Evolutionary conservation across 306 rosid species (phyloP).

Genomic region (Glycyrrhiza uralensis): DNA sequence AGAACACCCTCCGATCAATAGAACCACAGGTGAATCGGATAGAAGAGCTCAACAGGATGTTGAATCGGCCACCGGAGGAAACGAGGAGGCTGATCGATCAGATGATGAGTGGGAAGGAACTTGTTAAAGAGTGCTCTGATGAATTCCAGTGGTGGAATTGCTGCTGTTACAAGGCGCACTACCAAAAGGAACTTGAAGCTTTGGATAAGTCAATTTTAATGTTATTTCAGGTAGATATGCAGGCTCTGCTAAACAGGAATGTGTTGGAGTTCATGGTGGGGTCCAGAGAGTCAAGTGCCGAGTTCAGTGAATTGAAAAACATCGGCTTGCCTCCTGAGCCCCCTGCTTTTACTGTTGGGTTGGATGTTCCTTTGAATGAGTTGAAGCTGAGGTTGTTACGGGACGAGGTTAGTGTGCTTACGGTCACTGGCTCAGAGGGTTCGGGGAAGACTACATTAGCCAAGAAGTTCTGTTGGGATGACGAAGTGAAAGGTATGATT

Average conservation of each 20-base stretch:
- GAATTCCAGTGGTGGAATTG: constrained; percentile 26
- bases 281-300: too few species aligned
- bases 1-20: not conserved
- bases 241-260: constrained; percentile 19
- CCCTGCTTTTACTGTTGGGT: constrained; percentile 39
- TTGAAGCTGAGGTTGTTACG: constrained; percentile 45
- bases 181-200: constrained; percentile 30
- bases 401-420: constrained; percentile 17
- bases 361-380: constrained; percentile 42
- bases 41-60: not conserved
- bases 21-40: constrained; percentile 27
- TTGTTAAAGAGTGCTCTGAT: constrained; percentile 30
- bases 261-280: not conserved
- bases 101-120: constrained; percentile 25
- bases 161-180: constrained; percentile 4
- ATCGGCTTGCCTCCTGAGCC: constrained; percentile 37
- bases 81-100: not conserved
- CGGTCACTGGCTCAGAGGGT: constrained; percentile 50
- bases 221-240: constrained; percentile 23
- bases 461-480: constrained; percentile 39
- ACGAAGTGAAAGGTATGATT: constrained; percentile 48
- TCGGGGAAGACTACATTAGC: constrained; percentile 57
- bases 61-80: constrained; percentile 28
- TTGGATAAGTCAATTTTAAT: constrained; percentile 18
- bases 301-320: constrained; percentile 1